Evolutionary conservation across 2,329 filamentous ascomycete species (phyloP).

Genomic region (Teratosphaeria nubilosa): DNA sequence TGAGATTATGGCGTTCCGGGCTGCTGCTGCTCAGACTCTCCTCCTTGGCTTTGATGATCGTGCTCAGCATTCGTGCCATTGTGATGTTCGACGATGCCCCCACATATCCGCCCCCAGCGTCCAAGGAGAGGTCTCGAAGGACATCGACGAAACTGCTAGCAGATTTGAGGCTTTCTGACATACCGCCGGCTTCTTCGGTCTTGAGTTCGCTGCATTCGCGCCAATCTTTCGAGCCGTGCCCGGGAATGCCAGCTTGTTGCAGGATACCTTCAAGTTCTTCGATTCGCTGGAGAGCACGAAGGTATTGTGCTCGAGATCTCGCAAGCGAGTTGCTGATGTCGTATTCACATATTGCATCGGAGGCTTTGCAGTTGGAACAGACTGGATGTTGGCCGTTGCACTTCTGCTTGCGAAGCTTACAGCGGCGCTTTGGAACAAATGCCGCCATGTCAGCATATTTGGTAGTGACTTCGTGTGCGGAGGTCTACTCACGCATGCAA

Average conservation of each 20-base stretch:
- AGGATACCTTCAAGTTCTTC: not conserved
- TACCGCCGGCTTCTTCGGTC: not conserved
- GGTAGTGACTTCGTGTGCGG: not conserved
- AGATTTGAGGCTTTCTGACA: not conserved
- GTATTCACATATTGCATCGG: not conserved
- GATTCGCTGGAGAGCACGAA: not conserved
- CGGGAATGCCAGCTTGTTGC: not conserved
- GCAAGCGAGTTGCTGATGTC: not conserved
- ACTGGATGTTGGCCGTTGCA: not conserved
- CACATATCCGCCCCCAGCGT: not conserved
- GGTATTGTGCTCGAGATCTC: not conserved
- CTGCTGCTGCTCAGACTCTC: not conserved
- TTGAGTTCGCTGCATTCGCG: not conserved
- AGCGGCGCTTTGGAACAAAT: not conserved
- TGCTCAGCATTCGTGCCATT: not conserved
- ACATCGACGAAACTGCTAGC: not conserved
- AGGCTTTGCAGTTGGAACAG: not conserved
- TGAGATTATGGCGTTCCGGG: not conserved
- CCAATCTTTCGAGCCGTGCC: not conserved
- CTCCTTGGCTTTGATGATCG: not conserved
- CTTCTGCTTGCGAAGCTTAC: not conserved
- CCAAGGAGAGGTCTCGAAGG: not conserved
- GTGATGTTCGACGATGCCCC: not conserved
- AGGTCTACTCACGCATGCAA: not conserved
- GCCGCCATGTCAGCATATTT: not conserved